Base-by-base conservation (phyloP, 345 rosid species). In the Rhodamnia rubescens region DNA sequence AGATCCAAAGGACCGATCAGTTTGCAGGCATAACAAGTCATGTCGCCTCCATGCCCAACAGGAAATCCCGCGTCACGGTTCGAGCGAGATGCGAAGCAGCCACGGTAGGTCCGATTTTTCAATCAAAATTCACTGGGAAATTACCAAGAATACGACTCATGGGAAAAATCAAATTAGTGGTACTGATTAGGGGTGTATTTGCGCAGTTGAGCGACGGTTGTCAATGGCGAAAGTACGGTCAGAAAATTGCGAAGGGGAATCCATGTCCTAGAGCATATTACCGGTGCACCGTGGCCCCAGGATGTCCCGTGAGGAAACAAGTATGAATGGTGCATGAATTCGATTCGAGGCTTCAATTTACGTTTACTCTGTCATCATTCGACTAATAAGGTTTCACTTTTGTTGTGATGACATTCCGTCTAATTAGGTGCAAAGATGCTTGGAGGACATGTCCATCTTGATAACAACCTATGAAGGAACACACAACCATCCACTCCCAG, bases 401-500 rank as follows among this genome's bases (percentile, higher is more conserved):
- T 83, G 1, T 42, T 8, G 22, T 22, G 6, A 21, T 14, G 80
- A 69, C 18, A 0, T 54, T 58, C 27, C 50, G 50, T 47, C 54
- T 56, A 10, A 69, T 69, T 78, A 92, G 94, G 94, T 92, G 64
- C 94, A 92, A 90, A 90, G 94, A 87, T 92, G 94, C 85, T 82
- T 88, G 47, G 94, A 92, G 74, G 94, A 92, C 86, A 92, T 92
- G 93, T 91, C 94, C 29, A 92, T 91, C 85, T 91, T 92, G 47
- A 92, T 92, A 82, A 92, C 94, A 87, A 92, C 94, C 9, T 91
- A 92, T 55, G 94, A 91, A 90, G 94, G 94, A 61, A 91, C 85
- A 18, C 94, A 92, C 83, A 92, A 92, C 81, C 94, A 92, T 81
- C 92, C 94, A n/a, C 92, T 92, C 21, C 93, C 94, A 1, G 93